A percentile compares a stretch with the other conserved stretches of the same genome.
These are phyloP conservation scores for Gentiana dahurica DNA, from an alignment of 257 asterid species.

Conservation along the genomic window DNA sequence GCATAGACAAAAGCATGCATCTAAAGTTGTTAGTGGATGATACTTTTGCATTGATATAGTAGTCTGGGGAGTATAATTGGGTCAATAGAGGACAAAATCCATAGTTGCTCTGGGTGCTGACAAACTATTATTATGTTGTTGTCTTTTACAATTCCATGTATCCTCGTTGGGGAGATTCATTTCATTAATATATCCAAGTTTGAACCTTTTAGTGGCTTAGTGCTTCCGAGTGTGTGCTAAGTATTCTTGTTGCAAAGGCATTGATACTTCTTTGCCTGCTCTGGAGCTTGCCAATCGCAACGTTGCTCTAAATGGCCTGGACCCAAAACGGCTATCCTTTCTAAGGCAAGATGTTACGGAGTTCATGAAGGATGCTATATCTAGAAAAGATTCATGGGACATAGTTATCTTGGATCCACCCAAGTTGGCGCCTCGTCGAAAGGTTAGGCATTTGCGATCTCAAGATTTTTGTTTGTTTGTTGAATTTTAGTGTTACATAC, in stretches of 20 bases:
- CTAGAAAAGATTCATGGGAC: conserved; percentile 71
- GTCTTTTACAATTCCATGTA: no score
- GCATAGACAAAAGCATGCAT: no score
- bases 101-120: no score
- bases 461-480: background rate
- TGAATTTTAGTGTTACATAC: no score
- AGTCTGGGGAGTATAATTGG: no score
- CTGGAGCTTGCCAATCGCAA: conserved; percentile 69
- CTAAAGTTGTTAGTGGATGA: no score
- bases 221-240: conserved; percentile 1
- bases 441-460: conserved; percentile 28
- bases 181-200: background rate
- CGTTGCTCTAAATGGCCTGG: conserved; percentile 52
- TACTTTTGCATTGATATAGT: no score
- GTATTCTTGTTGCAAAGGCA: conserved; percentile 36
- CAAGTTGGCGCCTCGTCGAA: conserved; percentile 70
- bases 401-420: conserved; percentile 91
- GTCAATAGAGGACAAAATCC: no score
- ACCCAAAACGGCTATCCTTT: conserved; percentile 45
- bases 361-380: conserved; percentile 68
- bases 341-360: conserved; percentile 64
- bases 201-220: no score
- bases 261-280: conserved; percentile 87
- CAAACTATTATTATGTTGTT: no score
- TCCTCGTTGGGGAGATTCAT: background rate